phyloP scores from a whole-genome alignment of 2,329 filamentous ascomycete species.

The Fusarium sp. region DNA sequence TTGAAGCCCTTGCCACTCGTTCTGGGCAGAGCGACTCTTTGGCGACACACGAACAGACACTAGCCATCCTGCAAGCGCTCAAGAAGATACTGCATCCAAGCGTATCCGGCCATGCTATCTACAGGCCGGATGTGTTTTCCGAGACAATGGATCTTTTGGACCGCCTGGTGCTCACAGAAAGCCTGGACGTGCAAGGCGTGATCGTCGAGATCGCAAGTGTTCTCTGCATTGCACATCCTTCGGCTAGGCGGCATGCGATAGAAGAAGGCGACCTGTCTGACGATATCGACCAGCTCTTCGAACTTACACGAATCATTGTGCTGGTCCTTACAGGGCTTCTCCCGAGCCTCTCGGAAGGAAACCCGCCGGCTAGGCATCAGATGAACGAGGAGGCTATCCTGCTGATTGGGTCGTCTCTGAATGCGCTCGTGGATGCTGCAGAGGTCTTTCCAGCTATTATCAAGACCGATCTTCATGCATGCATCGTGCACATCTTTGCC shows the following conservation, averaged over 20 bases:
- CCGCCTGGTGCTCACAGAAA: conserved; percentile 89
- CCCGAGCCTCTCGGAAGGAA: conserved; percentile 78
- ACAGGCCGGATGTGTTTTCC: conserved; percentile 93
- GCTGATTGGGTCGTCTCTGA: conserved; percentile 80
- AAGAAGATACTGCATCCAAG: conserved; percentile 95
- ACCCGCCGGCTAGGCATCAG: conserved; percentile 73
- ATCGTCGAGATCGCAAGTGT: conserved; percentile 95
- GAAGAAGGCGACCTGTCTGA: conserved; percentile 86
- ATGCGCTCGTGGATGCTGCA: conserved; percentile 91
- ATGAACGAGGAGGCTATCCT: conserved; percentile 88
- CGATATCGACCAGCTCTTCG: conserved; percentile 97
- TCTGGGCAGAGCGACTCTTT: conserved; percentile 62
- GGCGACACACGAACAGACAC: conserved; percentile 77
- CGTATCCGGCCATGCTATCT: conserved; percentile 95
- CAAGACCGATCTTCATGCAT: conserved; percentile 94
- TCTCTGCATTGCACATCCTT: conserved; percentile 89
- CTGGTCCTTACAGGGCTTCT: conserved; percentile 88
- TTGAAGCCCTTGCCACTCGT: conserved; percentile 90
- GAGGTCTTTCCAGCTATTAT: conserved; percentile 97
- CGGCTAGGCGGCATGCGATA: conserved; percentile 66
- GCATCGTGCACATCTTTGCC: conserved; percentile 95
- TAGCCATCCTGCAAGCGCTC: conserved; percentile 88
- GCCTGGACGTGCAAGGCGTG: conserved; percentile 84
- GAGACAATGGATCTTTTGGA: conserved; percentile 98
- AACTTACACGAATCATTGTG: conserved; percentile 95